Evolutionary conservation across 345 rosid species (phyloP), one percentile per base, ranked within the genome.

Genomic region (Punica granatum): DNA sequence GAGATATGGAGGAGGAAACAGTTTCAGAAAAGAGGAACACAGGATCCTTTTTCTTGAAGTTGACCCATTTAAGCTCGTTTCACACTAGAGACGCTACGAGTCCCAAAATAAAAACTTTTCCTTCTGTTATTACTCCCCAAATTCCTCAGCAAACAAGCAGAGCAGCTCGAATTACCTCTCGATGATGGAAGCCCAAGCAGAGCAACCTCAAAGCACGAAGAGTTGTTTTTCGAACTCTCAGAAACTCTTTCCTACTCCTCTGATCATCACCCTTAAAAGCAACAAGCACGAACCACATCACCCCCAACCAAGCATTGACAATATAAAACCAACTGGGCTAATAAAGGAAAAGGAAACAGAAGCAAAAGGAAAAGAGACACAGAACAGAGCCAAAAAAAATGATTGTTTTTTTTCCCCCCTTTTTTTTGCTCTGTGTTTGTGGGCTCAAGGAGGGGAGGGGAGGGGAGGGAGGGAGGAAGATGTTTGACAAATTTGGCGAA

Each of bases 271-370:
- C 8, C 61, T 26, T 26, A 26, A 56, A 56, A 28, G 34, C 61
- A 56, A 26, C 61, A 30, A 28, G 61, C 30, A 56, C 12, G 61
- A 56, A 56, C 61, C 18, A 56, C 61, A 56, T 33, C 61, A 56
- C 34, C n/a, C 16, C 10, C 34, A 33, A 28, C 33, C 34, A 11
- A 13, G 33, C 2, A 56, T 3, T 56, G 11, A 37, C 11, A 37
- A 4, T 4, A 37, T 37, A 37, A 5, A 37, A 37, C 6, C 41
- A 37, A 11, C 41, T 37, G 11, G 11, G 41, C 41, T 30, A 56
- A 30, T 13, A 30, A 14, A 56, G 34, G 23, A n/a, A 54, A 54
- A 10, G 3, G 12, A 23, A 25, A 26, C 25, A 28, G 13, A 28
- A 56, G 61, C 33, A 56, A 26, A 51, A 14, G 25, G 34, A 28